Evolutionary conservation across 106 monocot species (phyloP), one percentile per base, ranked within the genome.

Genomic region (Apostasia shenzhenica): DNA sequence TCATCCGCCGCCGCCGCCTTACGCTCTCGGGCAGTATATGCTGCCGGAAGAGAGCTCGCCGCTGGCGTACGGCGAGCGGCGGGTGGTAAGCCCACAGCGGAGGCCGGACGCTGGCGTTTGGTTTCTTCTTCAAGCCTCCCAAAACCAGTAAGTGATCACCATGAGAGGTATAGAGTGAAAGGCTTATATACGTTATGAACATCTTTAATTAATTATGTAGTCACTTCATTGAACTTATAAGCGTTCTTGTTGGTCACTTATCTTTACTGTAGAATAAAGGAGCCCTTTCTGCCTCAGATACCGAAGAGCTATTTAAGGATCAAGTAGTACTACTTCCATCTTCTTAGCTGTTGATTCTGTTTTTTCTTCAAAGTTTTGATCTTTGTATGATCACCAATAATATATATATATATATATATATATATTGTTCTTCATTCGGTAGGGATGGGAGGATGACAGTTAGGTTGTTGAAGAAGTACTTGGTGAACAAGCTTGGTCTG

Each of bases 401-500:
- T 41, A 6, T 6, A 46, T 3, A 3, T 46, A 39, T 65, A 11
- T 45, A 11, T 45, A 3, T 65, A 12, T 2, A 38, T 13, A 46
- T 59, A 14, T 7, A n/a, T 44, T 49, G 1, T 60, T 71, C 48
- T 40, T 48, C 1, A 0, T 9, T 56, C 45, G 49, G 1, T 14
- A 89, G 89, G 72, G 80, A 89, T 80, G 85, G 77, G 75, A 89
- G 82, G 73, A 89, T 89, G 85, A 82, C 85, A 55, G 67, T 89
- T 67, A 77, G 79, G 72, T 69, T 84, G 79, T 51, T 88, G 68
- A 84, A 79, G 75, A 88, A 82, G 71, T 85, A 89, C 77, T 70
- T 89, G 77, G 85, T 82, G 52, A 82, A 73, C 45, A 89, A 80
- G 66, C 82, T 89, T 14, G 79, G 77, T 4, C 70, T 89, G 46